Base-by-base conservation (phyloP, 192 early-diverging fungal genomes). In the Coemansia sp. region DNA sequence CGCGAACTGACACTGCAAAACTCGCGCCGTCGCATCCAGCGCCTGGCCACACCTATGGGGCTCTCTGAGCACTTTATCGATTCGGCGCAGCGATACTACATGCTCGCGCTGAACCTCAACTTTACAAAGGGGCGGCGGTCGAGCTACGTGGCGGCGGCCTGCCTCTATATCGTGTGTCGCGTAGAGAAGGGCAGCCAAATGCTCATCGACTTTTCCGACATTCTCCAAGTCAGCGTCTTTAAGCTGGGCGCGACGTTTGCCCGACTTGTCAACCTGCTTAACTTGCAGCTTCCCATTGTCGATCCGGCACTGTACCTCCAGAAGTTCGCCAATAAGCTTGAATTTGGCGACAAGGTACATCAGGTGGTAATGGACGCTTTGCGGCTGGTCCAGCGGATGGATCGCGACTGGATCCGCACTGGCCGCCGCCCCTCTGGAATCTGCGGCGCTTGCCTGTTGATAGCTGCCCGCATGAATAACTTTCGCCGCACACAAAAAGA, bases 201-300 rank as follows among this genome's bases (percentile, higher is more conserved):
- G 94, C 83, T 99, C 43, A 99, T 99, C 45, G 97, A 99, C 65
- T 98, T 99, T 64, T 87, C 94, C 1, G 97, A 98, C 65, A 77
- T 93, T 4, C 70, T 97, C 43, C 87, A 89, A 60, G 81, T 84
- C 10, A 96, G 94, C 84, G 92, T 99, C 9, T 99, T 94, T 73
- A 84, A 86, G 64, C 84, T 99, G 20, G 97, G 97, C 38, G 74
- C 89, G 0, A 92, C 90, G 0, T 98, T 97, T 74, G 82, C 94
- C 20, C 85, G 88, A 54, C 84, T 99, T 8, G 86, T 91, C 10
- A 83, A 86, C 22, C 79, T 85, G 60, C 82, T 93, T 24, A 84
- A 86, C 45, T 62, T 92, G 31, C 64, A 82, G 15, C 65, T 91
- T 29, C 93, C 93, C 15, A 71, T 95, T 1, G 91, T 98, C 6